Conservation (phyloP, 768 basidiomycete species). For the Russula virescens region DNA sequence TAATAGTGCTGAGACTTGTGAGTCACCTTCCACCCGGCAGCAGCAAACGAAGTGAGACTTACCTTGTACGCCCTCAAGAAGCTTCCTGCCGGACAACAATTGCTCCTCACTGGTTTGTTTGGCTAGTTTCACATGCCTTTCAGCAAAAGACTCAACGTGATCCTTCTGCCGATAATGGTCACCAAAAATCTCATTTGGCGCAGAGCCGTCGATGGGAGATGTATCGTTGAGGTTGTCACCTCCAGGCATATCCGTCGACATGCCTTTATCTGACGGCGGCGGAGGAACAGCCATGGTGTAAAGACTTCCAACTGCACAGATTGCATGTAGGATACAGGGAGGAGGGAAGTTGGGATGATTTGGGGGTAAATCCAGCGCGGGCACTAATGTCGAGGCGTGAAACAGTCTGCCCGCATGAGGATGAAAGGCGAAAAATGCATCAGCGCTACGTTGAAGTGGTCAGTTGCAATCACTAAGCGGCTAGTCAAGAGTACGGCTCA, state of each 20-base stretch:
- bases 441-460: slow-evolving; percentile 43
- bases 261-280: slow-evolving; percentile 41
- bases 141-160: slow-evolving; percentile 24
- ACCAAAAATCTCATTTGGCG: slow-evolving; percentile 26
- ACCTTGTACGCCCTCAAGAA: slow-evolving; percentile 24
- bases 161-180: slow-evolving; percentile 19
- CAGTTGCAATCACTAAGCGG: neutral
- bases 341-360: slow-evolving; percentile 70
- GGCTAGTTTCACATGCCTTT: slow-evolving; percentile 23
- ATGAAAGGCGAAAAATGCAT: slow-evolving; percentile 74
- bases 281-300: slow-evolving; percentile 66
- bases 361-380: slow-evolving; percentile 57
- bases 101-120: slow-evolving; percentile 17
- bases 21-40: neutral
- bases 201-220: neutral
- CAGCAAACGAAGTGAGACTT: neutral
- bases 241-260: slow-evolving; percentile 34
- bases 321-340: slow-evolving; percentile 70
- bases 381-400: slow-evolving; percentile 60
- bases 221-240: neutral
- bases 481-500: slow-evolving; percentile 31
- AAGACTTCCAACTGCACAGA: slow-evolving; percentile 72
- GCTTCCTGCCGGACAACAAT: slow-evolving; percentile 11
- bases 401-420: slow-evolving; percentile 69
- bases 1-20: slow-evolving; percentile 45